Evolutionary conservation across 2,329 filamentous ascomycete genomes (phyloP), one percentile per base, ranked within the genome.

Genomic region (Nigrospora sphaerica): DNA sequence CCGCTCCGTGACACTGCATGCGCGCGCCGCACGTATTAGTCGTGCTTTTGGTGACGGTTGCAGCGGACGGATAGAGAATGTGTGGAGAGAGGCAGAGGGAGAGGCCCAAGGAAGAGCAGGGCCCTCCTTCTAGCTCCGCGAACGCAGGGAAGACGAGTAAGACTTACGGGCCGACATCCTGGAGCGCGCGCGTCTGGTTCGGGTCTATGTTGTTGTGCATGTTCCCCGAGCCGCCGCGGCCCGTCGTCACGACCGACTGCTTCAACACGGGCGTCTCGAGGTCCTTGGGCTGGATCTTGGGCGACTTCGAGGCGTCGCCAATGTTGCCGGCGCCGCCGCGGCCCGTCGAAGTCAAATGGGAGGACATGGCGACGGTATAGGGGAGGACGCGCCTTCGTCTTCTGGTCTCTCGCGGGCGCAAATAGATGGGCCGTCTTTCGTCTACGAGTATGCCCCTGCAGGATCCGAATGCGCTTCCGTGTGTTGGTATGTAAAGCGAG

Each of bases 191-290:
- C 33, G 91, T 88, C 62, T 88, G 81, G 37, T 74, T 69, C 4
- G 84, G 81, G 57, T 93, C 85, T 52, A 80, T 81, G 61, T 85
- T 83, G 55, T 69, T 72, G 41, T 86, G 82, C 85, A 95, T 95
- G 72, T 95, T 95, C 49, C 90, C 90, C 5, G 80, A 83, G 50
- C 91, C 91, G 46, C 91, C 91, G 44, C 91, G 86, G 47, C 91
- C 91, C 3, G 91, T 96, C 17, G 91, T 95, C 61, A 92, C 90
- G 54, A 88, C 74, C n/a, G 86, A 71, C 40, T 79, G 79, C 70
- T 95, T 95, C 62, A 97, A 80, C 12, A 81, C 86, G 1, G 91
- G 91, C 1, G 90, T 95, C 58, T 84, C 72, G 52, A 95, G 80
- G 59, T 92, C 86, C 52, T 78, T 69, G 43, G 80, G 70, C 31